Evolutionary conservation across 1,284 basidiomycete genomes (phyloP), one percentile per base, ranked within the genome.

Genomic region (Tilletia setariae): DNA sequence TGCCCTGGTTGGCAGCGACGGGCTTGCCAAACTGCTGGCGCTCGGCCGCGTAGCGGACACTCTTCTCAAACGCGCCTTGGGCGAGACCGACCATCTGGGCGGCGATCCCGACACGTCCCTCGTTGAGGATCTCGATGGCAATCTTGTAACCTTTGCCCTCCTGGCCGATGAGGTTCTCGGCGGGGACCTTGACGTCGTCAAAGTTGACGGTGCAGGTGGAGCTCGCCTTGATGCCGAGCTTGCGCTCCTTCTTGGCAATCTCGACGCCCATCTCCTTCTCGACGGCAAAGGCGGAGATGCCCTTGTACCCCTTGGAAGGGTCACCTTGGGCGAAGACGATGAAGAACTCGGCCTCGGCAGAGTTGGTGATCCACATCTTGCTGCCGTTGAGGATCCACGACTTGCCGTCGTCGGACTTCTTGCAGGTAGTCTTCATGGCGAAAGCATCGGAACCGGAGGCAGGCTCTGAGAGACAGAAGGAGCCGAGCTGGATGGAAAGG

Each of bases 301-400:
- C 95, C 85, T 97, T 98, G 88, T 98, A 98, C 0, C 96, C 95
- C 83, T 94, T 94, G 76, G 88, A 90, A 0, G 93, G 90, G 84
- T 98, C 94, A 53, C 92, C 91, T 77, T 93, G 98, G 68, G 96
- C 96, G 75, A 98, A 98, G 64, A 98, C 85, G 62, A 88, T 84
- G 83, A 88, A 88, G 72, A 98, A 88, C 67, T 94, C 94, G 4
- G 96, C 96, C 84, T 99, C 95, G 72, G 89, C 89, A 7, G 93
- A 94, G 86, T 98, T 99, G 62, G 96, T 98, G 79, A 99, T 98
- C 95, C 95, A 98, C 94, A 97, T 95, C 87, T 99, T 99, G 74
- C 91, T 92, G 44, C 95, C 95, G 79, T 94, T 95, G 71, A 98
- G 83, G 40, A 93, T 86, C 87, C 90, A 97, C 56, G 69, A 68